Base-by-base conservation (phyloP, 208 protist genomes). In the Leishmania lainsoni region DNA sequence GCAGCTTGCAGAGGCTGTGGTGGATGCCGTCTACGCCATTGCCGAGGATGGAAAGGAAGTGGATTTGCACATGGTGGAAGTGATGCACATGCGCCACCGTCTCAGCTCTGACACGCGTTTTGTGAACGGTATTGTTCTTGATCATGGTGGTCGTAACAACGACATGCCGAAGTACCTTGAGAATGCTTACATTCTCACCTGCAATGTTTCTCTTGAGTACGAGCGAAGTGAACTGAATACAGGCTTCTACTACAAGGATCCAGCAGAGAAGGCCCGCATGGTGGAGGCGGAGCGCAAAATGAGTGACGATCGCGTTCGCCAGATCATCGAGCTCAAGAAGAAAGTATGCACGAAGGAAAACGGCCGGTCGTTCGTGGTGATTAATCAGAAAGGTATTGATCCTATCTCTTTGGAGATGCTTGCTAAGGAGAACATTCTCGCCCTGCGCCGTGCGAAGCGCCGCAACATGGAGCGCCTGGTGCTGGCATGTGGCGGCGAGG, bases 321-420 rank as follows among this genome's bases (percentile, higher is more conserved):
- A 99, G 76, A 99, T 99, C 81, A 99, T 99, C 85, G 99, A 97
- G n/a, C 93, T 99, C 10, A 99, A 99, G 96, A 91, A 96, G 32
- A 81, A 95, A 85, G 97, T 99, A 17, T 99, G 97, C 89, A 94
- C 96, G 54, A 97, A 97, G 83, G 96, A 96, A 29, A 96, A 97
- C 79, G 94, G 97, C 58, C 97, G 98, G 70, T 86, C 89, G 16
- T 99, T 99, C 89, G 96, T 99, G 35, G 93, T 99, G 52, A 99
- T 99, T 81, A 99, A 99, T 89, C 99, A 99, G 91, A 99, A 99
- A 90, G 99, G 99, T 79, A 99, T 99, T 86, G 99, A 99, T 93
- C 99, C 98, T 29, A 95, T 99, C 75, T 98, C 99, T n/a, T 94
- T 99, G 14, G 98, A 99, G 80, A 99, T 99, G 97, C 92, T 99